Conservation (phyloP, 108 stramenopile genomes). For the Stephanodiscus minutulus region DNA sequence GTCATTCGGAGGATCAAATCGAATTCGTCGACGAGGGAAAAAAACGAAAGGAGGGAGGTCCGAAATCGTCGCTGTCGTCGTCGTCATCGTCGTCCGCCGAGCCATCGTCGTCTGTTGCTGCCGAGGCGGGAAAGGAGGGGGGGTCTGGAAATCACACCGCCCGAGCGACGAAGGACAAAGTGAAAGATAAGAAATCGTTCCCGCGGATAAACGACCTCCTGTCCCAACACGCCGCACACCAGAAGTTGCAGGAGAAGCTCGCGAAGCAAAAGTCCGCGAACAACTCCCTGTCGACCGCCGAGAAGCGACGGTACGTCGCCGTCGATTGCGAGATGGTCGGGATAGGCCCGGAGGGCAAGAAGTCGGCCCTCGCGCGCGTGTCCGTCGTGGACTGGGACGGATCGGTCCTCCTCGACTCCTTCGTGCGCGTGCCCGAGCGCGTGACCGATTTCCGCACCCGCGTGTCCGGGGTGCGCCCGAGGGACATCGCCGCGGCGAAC, state of each 20-base stretch:
- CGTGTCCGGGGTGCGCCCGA: conserved; percentile 82
- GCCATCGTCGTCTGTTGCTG: not conserved
- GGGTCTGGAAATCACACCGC: not conserved
- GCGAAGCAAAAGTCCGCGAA: conserved; percentile 45
- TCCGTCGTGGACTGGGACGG: conserved; percentile 85
- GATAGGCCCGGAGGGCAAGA: conserved; percentile 81
- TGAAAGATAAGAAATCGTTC: conserved; percentile 50
- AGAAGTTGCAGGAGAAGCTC: conserved; percentile 43
- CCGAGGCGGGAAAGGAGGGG: not conserved
- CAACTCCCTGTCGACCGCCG: conserved; percentile 42
- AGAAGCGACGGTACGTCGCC: conserved; percentile 69
- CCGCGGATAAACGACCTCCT: conserved; percentile 79
- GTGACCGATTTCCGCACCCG: conserved; percentile 96
- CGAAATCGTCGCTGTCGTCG: too few relatives aligned
- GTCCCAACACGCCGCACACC: conserved; percentile 55
- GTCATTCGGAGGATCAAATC: conserved; percentile 53
- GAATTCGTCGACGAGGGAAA: conserved; percentile 59
- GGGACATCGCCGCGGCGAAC: conserved; percentile 60
- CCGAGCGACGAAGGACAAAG: not conserved
- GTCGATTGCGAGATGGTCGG: conserved; percentile 99
- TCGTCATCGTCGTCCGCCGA: not conserved
- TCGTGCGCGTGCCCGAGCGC: conserved; percentile 83
- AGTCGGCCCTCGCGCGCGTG: conserved; percentile 85
- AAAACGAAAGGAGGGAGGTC: conserved; percentile 11
- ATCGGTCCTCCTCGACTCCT: conserved; percentile 76